Percentiles rank a stretch among this genome's conserved stretches.
phyloP scores from a whole-genome alignment of 192 early-diverging fungal genomes.

The Funneliformis mosseae region DNA sequence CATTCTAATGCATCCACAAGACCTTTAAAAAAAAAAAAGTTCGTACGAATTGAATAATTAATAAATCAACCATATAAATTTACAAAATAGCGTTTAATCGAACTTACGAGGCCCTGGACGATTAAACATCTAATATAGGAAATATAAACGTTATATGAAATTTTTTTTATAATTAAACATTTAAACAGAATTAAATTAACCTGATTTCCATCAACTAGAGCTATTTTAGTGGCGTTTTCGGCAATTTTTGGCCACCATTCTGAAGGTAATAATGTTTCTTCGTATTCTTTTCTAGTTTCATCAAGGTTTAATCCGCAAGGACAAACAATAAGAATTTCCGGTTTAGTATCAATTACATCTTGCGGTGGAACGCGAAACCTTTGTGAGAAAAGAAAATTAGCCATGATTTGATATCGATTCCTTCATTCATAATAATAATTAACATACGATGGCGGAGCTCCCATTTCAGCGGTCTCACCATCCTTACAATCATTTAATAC shows the following conservation, averaged over 20 bases:
- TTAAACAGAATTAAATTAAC: neutral
- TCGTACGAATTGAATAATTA: neutral
- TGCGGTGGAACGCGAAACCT: constrained; percentile 44
- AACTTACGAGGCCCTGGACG: constrained; percentile 52
- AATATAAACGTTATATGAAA: neutral
- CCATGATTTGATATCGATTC: too few relatives aligned
- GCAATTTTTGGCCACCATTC: constrained; percentile 42
- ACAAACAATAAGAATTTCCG: constrained; percentile 50
- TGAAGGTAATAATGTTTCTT: constrained; percentile 36
- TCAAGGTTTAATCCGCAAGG: constrained; percentile 54
- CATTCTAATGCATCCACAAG: constrained; percentile 48
- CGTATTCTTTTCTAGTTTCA: constrained; percentile 46
- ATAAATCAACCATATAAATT: too few relatives aligned
- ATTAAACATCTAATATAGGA: constrained; percentile 49
- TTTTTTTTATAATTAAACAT: neutral
- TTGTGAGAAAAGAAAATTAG: neutral
- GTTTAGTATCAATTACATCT: constrained; percentile 33
- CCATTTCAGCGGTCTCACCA: constrained; percentile 10
- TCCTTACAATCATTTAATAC: constrained; percentile 45
- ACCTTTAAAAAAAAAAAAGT: constrained; percentile 35
- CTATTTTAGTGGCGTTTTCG: constrained; percentile 41
- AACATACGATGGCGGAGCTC: constrained; percentile 51
- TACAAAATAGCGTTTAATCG: neutral
- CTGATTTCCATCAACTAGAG: constrained; percentile 55
- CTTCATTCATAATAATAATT: neutral